Evolutionary conservation across 2,329 filamentous ascomycete genomes (phyloP), one percentile per base, ranked within the genome.

Genomic region (Boeremia exigua): DNA sequence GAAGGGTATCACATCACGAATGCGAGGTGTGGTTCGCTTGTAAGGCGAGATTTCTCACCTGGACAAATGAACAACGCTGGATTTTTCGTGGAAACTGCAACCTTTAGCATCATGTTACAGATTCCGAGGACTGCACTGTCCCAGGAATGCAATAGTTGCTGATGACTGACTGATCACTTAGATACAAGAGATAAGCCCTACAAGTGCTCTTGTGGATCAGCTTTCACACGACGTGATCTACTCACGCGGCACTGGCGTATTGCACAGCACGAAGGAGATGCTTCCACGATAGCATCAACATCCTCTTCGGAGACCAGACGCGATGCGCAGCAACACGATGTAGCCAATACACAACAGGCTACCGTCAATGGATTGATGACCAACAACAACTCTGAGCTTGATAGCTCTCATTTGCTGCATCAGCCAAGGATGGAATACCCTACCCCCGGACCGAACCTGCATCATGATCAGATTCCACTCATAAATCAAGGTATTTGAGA

Each of bases 141-240:
- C 25, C 12, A 23, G 36, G 8, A 12, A 14, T 7, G 38, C 32
- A 17, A n/a, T 49, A 42, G 8, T 9, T 67, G 43, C 10, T 7
- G 30, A 32, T 6, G 23, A 43, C 60, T 67, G 40, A 65, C 54
- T 52, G 33, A 43, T 33, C 39, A 14, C 40, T 28, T 46, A 72
- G 68, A 71, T 53, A 71, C 68, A 9, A 56, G 68, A 53, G 68
- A 72, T 36, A 71, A 72, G 51, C 69, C 68, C 2, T 72, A 66
- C 50, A 46, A 53, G 32, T 72, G 69, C 56, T 56, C 60, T 28
- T 72, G 68, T 49, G 63, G 68, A 34, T 61, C 64, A 28, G 60
- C 64, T 1, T 70, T 70, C 43, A 69, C 66, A 14, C 62, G 68
- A 11, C 67, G 67, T 32, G 69, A 71, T 48, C 60, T 72, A 6